phyloP scores from a whole-genome alignment of 2,329 filamentous ascomycete species.

The Colletotrichum sojae region DNA sequence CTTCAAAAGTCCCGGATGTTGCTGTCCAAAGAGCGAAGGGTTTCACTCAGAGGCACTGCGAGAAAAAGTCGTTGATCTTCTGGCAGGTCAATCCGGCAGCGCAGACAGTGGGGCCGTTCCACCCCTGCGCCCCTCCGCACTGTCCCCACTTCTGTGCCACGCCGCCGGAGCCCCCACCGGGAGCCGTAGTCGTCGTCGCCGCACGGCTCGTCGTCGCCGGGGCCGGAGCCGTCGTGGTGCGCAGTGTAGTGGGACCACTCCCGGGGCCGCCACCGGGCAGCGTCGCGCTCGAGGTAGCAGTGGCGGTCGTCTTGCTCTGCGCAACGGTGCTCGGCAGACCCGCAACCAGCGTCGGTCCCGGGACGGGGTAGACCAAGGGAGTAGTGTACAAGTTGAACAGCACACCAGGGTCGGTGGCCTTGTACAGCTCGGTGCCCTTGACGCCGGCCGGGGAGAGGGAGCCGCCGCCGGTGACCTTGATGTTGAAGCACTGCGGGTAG shows the following conservation, averaged over 20 bases:
- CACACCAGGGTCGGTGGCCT: constrained; percentile 50
- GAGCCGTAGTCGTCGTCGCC: constrained; percentile 27
- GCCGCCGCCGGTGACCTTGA: constrained; percentile 60
- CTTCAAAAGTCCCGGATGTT: not conserved
- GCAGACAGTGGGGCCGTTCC: constrained; percentile 54
- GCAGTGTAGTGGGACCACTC: constrained; percentile 23
- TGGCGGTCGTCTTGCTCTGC: constrained; percentile 33
- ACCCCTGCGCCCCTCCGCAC: constrained; percentile 55
- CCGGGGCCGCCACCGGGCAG: constrained; percentile 38
- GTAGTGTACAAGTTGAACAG: constrained; percentile 53
- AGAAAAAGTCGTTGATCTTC: constrained; percentile 56
- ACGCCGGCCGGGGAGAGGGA: constrained; percentile 48
- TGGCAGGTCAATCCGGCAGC: constrained; percentile 53
- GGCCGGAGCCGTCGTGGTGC: constrained; percentile 25
- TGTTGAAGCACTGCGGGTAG: constrained; percentile 67
- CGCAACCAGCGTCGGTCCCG: constrained; percentile 48
- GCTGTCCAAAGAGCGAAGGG: too few species aligned
- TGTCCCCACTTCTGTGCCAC: constrained; percentile 51
- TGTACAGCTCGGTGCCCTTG: constrained; percentile 55
- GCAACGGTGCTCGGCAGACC: constrained; percentile 33
- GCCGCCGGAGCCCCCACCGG: constrained; percentile 32
- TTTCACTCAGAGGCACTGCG: too few species aligned
- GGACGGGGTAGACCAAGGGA: constrained; percentile 49
- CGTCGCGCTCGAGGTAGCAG: constrained; percentile 35
- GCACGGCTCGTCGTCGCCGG: constrained; percentile 26